Evolutionary conservation across 176 grass and related monocot species (phyloP), one percentile per base, ranked within the genome.

Genomic region (Carex kokanica): DNA sequence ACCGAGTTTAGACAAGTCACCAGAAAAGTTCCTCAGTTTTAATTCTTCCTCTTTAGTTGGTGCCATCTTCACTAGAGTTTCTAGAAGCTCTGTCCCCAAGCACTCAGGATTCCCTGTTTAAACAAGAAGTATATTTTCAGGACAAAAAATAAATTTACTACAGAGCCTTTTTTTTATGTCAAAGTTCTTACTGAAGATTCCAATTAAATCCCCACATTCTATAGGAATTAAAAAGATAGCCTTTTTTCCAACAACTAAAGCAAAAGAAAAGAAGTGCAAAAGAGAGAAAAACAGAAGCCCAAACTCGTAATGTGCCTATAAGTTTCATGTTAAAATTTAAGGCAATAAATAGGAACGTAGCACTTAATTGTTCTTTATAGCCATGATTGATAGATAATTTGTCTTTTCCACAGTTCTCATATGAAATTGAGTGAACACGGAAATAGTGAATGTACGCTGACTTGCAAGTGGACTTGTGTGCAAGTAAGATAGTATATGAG

Each of bases 51-150:
- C 96, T 87, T 95, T 99, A 25, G 96, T 99, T 25, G 96, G 93
- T 57, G 96, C 93, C 96, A 99, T 99, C 72, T 99, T 99, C 32
- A 95, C 93, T 81, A 99, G 78, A n/a, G 96, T 99, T 90, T 99
- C 96, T 88, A 99, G 84, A 74, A 99, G 93, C 77, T 99, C 96
- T 78, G 86, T 78, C 78, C 96, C 96, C 74, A 99, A 83, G 66
- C 83, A 95, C 82, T 95, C 93, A 58, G 89, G 84, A 81, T 92
- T 95, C 24, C 96, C 96, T 99, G 89, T 88, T 91, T 21, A 61
- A 83, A 59, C 64, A 53, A 70, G 56, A 65, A 80, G 10, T 68
- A 29, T 2, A 3, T 54, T 75, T 16, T 53, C 54, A 16, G 72
- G 20, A 43, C 52, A 27, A 75, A 54, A 29, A 31, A 53, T 8